Percentiles rank a stretch among this genome's conserved stretches.
Evolutionary conservation across 2,329 filamentous ascomycete genomes (phyloP).

Genomic region (Neonectria coccinea): DNA sequence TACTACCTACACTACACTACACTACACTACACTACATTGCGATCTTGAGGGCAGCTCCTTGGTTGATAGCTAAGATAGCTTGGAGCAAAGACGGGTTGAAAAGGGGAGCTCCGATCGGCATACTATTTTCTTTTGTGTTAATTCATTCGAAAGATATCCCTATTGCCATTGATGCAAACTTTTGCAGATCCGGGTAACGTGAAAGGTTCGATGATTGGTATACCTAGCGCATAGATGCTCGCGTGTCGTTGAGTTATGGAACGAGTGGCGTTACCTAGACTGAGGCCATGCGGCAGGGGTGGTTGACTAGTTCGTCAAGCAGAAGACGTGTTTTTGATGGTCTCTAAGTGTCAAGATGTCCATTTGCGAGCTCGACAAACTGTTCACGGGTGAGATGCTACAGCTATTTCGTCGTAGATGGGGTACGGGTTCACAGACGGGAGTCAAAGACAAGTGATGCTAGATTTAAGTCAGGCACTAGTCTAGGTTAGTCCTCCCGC

Average conservation of each 20-base stretch:
- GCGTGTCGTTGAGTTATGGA: not conserved
- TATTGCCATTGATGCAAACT: not conserved
- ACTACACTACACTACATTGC: slow-evolving; percentile 15
- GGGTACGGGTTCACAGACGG: not conserved
- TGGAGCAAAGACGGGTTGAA: slow-evolving; percentile 20
- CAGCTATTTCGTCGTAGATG: not conserved
- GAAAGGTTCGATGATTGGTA: not conserved
- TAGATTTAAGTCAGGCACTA: not conserved
- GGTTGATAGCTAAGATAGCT: slow-evolving; percentile 10
- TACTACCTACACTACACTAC: slow-evolving; percentile 6
- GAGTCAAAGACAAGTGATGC: not conserved
- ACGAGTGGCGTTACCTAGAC: not conserved
- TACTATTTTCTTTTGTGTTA: slow-evolving; percentile 25
- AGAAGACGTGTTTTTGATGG: not conserved
- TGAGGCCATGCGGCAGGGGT: not conserved
- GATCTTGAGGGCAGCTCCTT: slow-evolving; percentile 17
- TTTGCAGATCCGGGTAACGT: not conserved
- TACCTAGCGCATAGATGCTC: not conserved
- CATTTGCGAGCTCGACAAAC: no score
- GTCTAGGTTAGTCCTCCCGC: not conserved
- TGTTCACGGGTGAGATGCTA: not conserved
- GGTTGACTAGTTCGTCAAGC: not conserved
- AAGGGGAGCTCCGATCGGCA: slow-evolving; percentile 18
- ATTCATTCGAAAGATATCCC: slow-evolving; percentile 33
- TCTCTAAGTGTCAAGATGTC: not conserved